These are phyloP conservation scores for Venturia effusa DNA, from an alignment of 2,329 filamentous ascomycete genomes.

Conservation along the genomic window DNA sequence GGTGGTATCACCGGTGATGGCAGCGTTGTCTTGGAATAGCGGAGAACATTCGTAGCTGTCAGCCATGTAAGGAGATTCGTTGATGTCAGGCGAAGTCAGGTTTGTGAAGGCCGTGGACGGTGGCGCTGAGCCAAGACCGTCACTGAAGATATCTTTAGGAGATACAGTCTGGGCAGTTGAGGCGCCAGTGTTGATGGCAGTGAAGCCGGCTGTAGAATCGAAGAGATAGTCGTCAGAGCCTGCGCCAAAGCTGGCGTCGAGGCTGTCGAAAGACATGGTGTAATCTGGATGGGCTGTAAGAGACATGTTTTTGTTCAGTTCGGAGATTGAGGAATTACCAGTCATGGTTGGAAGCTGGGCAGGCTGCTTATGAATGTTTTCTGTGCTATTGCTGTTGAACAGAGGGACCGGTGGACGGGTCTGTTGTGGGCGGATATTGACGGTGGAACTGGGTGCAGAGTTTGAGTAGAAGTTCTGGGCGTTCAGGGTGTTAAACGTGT, in stretches of 20 bases:
- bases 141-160: conserved; percentile 68
- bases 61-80: conserved; percentile 62
- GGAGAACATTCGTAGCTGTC: conserved; percentile 71
- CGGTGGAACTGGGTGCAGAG: conserved; percentile 51
- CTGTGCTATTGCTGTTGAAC: conserved; percentile 50
- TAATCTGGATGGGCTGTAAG: conserved; percentile 28
- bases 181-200: conserved; percentile 33
- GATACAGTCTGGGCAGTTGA: conserved; percentile 55
- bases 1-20: conserved; percentile 43
- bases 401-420: conserved; percentile 60
- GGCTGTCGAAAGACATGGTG: conserved; percentile 35
- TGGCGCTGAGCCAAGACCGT: conserved; percentile 56
- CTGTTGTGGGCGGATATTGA: conserved; percentile 45
- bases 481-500: conserved; percentile 46
- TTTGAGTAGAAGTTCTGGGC: conserved; percentile 55
- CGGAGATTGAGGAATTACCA: conserved; percentile 33
- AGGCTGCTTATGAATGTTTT: conserved; percentile 40
- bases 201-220: conserved; percentile 23
- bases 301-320: conserved; percentile 5
- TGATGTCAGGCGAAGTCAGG: conserved; percentile 70
- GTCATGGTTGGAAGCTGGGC: conserved; percentile 39
- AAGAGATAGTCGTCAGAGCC: conserved; percentile 30
- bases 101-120: conserved; percentile 75
- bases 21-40: conserved; percentile 49
- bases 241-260: conserved; percentile 30